These are phyloP conservation scores for Coemansia sp. DNA, from an alignment of 192 early-diverging fungal species.

Conservation along the genomic window DNA sequence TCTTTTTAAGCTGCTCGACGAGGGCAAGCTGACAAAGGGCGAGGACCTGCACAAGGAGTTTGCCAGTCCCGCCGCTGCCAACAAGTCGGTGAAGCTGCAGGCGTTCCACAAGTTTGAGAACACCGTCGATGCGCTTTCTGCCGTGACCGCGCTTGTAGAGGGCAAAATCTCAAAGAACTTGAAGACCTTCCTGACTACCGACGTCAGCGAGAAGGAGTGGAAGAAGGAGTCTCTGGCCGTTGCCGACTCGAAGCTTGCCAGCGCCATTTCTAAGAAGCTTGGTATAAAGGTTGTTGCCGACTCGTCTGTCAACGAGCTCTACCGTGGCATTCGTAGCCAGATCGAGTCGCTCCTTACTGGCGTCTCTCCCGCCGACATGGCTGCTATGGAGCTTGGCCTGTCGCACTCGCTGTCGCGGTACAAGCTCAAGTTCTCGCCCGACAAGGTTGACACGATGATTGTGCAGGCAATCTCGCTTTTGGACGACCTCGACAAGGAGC, in stretches of 20 bases:
- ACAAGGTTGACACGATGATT: conserved; percentile 99
- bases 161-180: conserved; percentile 94
- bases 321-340: conserved; percentile 94
- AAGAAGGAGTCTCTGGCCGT: conserved; percentile 91
- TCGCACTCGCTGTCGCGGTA: conserved; percentile 98
- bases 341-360: conserved; percentile 87
- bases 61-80: conserved; percentile 80
- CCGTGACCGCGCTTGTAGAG: conserved; percentile 94
- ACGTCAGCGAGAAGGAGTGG: conserved; percentile 82
- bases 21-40: conserved; percentile 82
- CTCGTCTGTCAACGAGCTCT: conserved; percentile 83
- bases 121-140: conserved; percentile 94
- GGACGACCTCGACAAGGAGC: conserved; percentile 99
- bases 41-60: conserved; percentile 88
- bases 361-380: conserved; percentile 81
- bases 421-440: conserved; percentile 99
- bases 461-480: conserved; percentile 96
- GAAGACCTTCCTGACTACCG: conserved; percentile 84
- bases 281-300: conserved; percentile 82
- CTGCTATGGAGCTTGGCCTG: conserved; percentile 95
- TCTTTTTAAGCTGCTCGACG: conserved; percentile 91
- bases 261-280: conserved; percentile 82
- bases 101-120: conserved; percentile 98
- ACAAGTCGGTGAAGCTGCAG: conserved; percentile 90
- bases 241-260: conserved; percentile 88